phyloP scores from a whole-genome alignment of 192 early-diverging fungal genomes.

The Phlyctochytrium bullatum region DNA sequence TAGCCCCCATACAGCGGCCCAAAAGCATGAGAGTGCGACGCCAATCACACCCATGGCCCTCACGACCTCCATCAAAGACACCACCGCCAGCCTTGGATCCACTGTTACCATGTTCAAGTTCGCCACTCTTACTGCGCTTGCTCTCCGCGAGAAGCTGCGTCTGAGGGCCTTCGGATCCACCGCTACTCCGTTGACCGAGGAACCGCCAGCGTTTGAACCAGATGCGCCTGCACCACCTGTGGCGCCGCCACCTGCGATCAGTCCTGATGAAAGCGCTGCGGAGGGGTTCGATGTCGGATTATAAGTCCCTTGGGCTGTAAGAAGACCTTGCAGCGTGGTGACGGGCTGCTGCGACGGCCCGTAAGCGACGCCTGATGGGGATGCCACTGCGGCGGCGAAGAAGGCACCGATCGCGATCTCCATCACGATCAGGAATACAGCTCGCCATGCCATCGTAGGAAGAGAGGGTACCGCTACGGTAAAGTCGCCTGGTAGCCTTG shows the following conservation, averaged over 20 bases:
- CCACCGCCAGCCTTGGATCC: not conserved
- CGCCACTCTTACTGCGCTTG: too few relatives aligned
- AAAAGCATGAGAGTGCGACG: not conserved
- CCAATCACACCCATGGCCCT: not conserved
- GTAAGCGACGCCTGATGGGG: not conserved
- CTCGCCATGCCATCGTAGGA: not conserved
- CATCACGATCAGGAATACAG: not conserved
- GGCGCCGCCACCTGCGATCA: too few relatives aligned
- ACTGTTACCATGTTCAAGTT: too few relatives aligned
- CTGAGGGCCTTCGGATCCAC: too few relatives aligned
- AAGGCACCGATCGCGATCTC: not conserved
- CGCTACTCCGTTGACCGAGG: too few relatives aligned
- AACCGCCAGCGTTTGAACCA: too few relatives aligned
- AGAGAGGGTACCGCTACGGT: not conserved
- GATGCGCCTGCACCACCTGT: too few relatives aligned
- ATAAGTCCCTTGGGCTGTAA: too few relatives aligned
- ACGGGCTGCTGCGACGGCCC: not conserved
- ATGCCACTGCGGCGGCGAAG: not conserved
- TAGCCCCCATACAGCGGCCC: not conserved
- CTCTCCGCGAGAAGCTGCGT: too few relatives aligned
- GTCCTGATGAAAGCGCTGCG: too few relatives aligned
- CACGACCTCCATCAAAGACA: not conserved
- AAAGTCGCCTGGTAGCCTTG: not conserved
- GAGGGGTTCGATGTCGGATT: too few relatives aligned
- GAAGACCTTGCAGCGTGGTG: too few relatives aligned